phyloP scores from a whole-genome alignment of 768 basidiomycete genomes.

The Dictyophora rubrovolvata region DNA sequence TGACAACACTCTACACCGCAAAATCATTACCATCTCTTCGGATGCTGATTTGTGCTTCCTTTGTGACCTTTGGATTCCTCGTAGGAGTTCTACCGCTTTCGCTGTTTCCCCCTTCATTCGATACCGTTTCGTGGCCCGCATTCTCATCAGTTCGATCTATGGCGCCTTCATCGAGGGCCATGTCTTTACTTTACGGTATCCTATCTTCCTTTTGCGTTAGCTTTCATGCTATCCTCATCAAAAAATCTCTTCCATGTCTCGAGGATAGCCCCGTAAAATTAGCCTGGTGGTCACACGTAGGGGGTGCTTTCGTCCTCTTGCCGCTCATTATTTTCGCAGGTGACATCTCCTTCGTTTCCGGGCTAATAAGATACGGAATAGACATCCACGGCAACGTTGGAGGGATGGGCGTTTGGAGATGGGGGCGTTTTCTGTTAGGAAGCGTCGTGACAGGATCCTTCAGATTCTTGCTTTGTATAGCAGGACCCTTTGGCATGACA shows the following conservation, averaged over 20 bases:
- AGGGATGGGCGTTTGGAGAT: conserved; percentile 29
- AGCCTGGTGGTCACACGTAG: conserved; percentile 71
- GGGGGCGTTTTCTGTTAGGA: conserved; percentile 48
- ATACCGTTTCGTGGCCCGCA: conserved; percentile 35
- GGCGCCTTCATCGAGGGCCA: conserved; percentile 13
- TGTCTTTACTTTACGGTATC: conserved; percentile 60
- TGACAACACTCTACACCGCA: conserved; percentile 54
- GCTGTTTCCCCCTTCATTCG: conserved; percentile 20
- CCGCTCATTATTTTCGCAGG: conserved; percentile 52
- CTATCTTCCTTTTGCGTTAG: conserved; percentile 69
- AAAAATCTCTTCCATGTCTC: conserved; percentile 55
- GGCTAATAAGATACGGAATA: conserved; percentile 25
- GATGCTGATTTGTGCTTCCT: conserved; percentile 46
- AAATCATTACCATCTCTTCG: conserved; percentile 40
- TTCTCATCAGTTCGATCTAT: conserved; percentile 17
- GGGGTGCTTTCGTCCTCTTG: conserved; percentile 53
- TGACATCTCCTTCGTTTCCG: conserved; percentile 35
- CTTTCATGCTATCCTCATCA: conserved; percentile 66
- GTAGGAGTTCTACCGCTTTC: conserved; percentile 55
- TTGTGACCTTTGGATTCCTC: conserved; percentile 71
- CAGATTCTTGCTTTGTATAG: conserved; percentile 72
- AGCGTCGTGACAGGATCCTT: conserved; percentile 63
- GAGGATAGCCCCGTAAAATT: conserved; percentile 64
- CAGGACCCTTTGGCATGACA: conserved; percentile 71
- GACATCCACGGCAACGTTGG: conserved; percentile 7